A percentile compares a stretch with the other conserved stretches of the same genome.
Evolutionary conservation across 2,329 filamentous ascomycete species (phyloP).

Genomic region (Byssochlamys sp.): DNA sequence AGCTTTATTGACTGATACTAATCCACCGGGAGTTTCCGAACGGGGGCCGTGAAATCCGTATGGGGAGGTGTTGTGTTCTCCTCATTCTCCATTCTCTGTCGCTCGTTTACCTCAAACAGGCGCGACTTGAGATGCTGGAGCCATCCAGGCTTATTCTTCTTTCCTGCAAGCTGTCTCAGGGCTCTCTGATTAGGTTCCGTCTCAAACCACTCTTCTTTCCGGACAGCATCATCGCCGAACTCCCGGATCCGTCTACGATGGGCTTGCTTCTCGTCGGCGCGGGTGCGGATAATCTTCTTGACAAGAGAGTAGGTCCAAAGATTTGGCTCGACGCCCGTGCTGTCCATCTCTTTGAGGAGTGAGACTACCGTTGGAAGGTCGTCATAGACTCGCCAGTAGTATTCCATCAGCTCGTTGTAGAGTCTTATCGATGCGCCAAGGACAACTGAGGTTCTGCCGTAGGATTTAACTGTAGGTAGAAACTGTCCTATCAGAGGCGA

Average conservation of each 20-base stretch:
- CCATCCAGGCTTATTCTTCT: conserved; percentile 14
- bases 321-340: conserved; percentile 31
- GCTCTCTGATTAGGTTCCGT: conserved; percentile 22
- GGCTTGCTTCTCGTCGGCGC: conserved; percentile 13
- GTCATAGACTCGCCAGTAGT: conserved; percentile 33
- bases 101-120: conserved; percentile 6
- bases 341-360: conserved; percentile 36
- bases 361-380: conserved; percentile 32
- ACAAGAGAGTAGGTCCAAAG: conserved; percentile 24
- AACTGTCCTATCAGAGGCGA: conserved; percentile 33
- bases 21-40: neutral
- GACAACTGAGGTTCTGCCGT: conserved; percentile 34
- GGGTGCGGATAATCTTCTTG: conserved; percentile 18
- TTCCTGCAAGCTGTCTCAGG: conserved; percentile 15
- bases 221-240: neutral
- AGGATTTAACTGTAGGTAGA: conserved; percentile 29
- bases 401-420: conserved; percentile 36
- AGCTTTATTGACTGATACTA: neutral
- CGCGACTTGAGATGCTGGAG: conserved; percentile 12
- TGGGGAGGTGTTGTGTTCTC: neutral
- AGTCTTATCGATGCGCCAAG: conserved; percentile 33
- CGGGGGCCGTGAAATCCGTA: neutral
- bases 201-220: conserved; percentile 22
- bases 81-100: neutral
- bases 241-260: conserved; percentile 5